Percentiles rank a stretch among this genome's conserved stretches.
Conservation (phyloP, 2,329 filamentous ascomycete species). For the Emmonsiellopsis sp. region DNA sequence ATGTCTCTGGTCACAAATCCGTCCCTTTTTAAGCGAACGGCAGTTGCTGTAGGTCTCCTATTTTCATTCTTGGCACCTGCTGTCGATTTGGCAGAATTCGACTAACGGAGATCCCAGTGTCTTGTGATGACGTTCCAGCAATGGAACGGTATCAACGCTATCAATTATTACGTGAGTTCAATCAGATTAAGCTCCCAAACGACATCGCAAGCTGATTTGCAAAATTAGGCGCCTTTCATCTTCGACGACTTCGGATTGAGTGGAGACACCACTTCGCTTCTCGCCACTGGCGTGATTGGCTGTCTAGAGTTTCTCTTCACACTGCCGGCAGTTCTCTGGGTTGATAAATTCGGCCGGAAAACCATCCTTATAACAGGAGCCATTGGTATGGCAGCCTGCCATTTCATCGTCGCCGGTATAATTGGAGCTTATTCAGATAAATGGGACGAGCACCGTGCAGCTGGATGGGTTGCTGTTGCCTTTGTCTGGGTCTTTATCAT, state of each 20-base stretch:
- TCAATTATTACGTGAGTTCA: slow-evolving; percentile 30
- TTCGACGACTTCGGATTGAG: slow-evolving; percentile 26
- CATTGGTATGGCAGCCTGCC: slow-evolving; percentile 60
- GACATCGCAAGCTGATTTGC: slow-evolving; percentile 6
- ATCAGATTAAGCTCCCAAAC: not conserved
- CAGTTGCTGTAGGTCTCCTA: slow-evolving; percentile 36
- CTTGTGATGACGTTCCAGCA: slow-evolving; percentile 34
- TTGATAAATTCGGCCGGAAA: slow-evolving; percentile 32
- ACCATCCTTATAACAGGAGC: slow-evolving; percentile 42
- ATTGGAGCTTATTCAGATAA: slow-evolving; percentile 52
- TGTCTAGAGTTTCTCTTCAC: slow-evolving; percentile 31
- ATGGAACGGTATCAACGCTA: slow-evolving; percentile 42
- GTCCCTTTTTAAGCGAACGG: slow-evolving; percentile 27
- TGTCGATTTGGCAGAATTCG: slow-evolving; percentile 31
- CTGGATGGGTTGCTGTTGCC: slow-evolving; percentile 59
- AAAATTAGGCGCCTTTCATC: slow-evolving; percentile 17
- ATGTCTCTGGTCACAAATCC: slow-evolving; percentile 23
- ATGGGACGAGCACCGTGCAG: slow-evolving; percentile 48
- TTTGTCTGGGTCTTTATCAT: slow-evolving; percentile 61
- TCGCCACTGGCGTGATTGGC: slow-evolving; percentile 33
- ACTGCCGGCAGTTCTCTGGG: slow-evolving; percentile 32
- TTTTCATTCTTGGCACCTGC: not conserved
- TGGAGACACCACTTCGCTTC: slow-evolving; percentile 27
- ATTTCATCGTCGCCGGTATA: slow-evolving; percentile 63
- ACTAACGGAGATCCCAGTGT: slow-evolving; percentile 55